These are phyloP conservation scores for Dryas alaskensis DNA, from an alignment of 306 rosid genomes.

Conservation along the genomic window DNA sequence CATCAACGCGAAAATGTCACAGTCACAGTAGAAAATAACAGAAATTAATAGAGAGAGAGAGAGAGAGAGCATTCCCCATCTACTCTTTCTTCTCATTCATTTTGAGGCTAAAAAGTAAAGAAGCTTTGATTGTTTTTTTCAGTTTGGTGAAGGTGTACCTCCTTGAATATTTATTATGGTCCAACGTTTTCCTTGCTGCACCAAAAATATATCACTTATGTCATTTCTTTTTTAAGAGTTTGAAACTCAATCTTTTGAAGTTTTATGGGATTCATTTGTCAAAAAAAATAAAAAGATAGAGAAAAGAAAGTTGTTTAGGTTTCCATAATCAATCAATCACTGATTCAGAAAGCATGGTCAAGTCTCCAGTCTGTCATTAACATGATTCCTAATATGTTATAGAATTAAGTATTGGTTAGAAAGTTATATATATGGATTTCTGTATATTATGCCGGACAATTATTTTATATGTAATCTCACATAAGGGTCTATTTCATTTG, in stretches of 20 bases:
- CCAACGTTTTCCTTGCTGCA: neutral
- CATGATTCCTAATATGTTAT: no score
- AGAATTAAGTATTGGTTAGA: no score
- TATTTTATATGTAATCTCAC: no score
- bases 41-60: neutral
- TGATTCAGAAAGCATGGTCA: no score
- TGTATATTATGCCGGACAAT: no score
- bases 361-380: no score
- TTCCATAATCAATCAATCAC: neutral
- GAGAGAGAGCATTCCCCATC: conserved; percentile 4
- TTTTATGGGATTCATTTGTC: no score
- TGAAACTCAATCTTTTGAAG: neutral
- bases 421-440: no score
- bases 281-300: no score
- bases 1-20: conserved; percentile 2
- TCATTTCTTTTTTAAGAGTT: neutral
- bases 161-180: neutral
- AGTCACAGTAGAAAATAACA: neutral
- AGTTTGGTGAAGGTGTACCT: neutral
- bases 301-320: no score
- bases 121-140: neutral
- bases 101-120: neutral
- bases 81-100: no score
- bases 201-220: neutral
- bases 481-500: no score